Percentiles rank a stretch among this genome's conserved stretches.
phyloP scores from a whole-genome alignment of 2,329 filamentous ascomycete species.

The Ascochyta fabae region DNA sequence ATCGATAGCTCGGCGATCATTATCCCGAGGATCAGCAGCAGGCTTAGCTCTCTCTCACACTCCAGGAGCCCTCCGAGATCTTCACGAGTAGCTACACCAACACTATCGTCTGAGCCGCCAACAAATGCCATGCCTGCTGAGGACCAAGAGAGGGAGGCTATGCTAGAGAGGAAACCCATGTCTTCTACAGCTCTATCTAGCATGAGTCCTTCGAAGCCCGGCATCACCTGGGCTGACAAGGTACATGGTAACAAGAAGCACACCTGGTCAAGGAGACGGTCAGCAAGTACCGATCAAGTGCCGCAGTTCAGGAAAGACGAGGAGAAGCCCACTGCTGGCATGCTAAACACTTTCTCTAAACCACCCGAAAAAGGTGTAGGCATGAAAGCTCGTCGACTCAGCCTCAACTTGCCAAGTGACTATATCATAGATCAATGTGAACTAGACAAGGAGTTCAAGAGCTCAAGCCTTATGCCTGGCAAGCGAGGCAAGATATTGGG shows the following conservation, averaged over 20 bases:
- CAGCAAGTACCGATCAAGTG: constrained; percentile 47
- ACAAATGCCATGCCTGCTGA: constrained; percentile 39
- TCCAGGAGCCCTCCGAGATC: constrained; percentile 47
- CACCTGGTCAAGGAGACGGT: constrained; percentile 40
- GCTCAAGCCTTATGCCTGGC: constrained; percentile 69
- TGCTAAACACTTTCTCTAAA: constrained; percentile 47
- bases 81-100: constrained; percentile 48
- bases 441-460: constrained; percentile 72
- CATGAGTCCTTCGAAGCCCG: constrained; percentile 36
- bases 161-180: constrained; percentile 27
- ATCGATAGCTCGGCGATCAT: constrained; percentile 24
- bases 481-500: constrained; percentile 77
- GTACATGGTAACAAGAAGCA: constrained; percentile 28
- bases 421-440: constrained; percentile 75
- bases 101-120: constrained; percentile 44
- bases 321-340: constrained; percentile 40
- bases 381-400: constrained; percentile 79
- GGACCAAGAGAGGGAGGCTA: constrained; percentile 14
- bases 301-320: constrained; percentile 32
- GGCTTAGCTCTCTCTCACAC: constrained; percentile 48
- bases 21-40: constrained; percentile 33
- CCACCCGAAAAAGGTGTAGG: constrained; percentile 72
- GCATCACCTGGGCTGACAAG: constrained; percentile 41
- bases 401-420: constrained; percentile 74
- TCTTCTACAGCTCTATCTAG: constrained; percentile 41